These are phyloP conservation scores for Rachicladosporium sp. DNA, from an alignment of 2,329 filamentous ascomycete genomes.

Conservation along the genomic window DNA sequence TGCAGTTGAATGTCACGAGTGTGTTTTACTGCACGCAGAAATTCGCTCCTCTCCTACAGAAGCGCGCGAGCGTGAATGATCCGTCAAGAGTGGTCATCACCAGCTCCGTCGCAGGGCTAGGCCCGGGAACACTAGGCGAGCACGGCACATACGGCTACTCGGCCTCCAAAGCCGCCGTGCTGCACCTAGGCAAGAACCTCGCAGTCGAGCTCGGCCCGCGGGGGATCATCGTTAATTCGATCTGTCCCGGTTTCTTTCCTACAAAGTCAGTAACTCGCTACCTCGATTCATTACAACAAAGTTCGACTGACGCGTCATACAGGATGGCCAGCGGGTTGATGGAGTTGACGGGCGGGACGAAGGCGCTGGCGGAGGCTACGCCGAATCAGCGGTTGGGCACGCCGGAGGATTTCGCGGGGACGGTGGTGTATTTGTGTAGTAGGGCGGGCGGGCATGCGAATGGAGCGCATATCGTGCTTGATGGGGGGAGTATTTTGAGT, in stretches of 20 bases:
- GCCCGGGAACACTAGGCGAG: constrained; percentile 56
- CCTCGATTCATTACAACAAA: too few species aligned
- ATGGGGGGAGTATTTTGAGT: constrained; percentile 46
- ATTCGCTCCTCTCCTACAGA: constrained; percentile 46
- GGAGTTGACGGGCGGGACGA: constrained; percentile 54
- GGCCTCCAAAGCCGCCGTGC: constrained; percentile 79
- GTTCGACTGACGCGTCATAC: too few species aligned
- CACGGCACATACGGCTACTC: constrained; percentile 74
- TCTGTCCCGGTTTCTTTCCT: constrained; percentile 58
- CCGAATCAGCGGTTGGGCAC: constrained; percentile 56
- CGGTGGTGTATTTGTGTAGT: constrained; percentile 60
- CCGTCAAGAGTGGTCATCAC: constrained; percentile 78
- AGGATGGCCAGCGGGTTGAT: constrained; percentile 62
- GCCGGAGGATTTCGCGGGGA: constrained; percentile 68
- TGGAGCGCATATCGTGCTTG: constrained; percentile 55
- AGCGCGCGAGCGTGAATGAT: constrained; percentile 47
- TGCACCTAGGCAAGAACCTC: constrained; percentile 73
- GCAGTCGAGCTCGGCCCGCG: constrained; percentile 72
- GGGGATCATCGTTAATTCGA: constrained; percentile 62
- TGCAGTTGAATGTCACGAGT: constrained; percentile 85
- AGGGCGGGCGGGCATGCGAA: constrained; percentile 60
- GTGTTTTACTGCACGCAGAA: constrained; percentile 76
- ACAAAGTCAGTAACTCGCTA: constrained; percentile 32
- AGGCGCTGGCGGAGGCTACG: constrained; percentile 46
- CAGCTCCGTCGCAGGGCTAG: constrained; percentile 67